A percentile compares a stretch with the other conserved stretches of the same genome.
Conservation (phyloP, 164 flowering plant genomes). For the Macadamia tetraphylla region DNA sequence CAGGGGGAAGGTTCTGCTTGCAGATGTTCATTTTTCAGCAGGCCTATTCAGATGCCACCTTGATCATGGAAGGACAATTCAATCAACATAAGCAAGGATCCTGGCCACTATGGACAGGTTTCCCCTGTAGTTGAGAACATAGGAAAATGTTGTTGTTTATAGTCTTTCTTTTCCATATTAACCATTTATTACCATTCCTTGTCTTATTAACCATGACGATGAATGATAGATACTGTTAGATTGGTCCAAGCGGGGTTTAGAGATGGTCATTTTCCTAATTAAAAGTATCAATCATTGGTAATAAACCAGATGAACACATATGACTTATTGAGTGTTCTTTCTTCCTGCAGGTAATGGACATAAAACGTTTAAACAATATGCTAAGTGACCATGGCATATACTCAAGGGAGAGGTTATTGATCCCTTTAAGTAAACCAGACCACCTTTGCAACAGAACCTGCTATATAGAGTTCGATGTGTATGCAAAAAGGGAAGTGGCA, state of each 20-base stretch:
- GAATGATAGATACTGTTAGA: not conserved
- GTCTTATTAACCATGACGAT: not conserved
- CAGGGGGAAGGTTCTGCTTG: no score
- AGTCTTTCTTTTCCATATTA: no score
- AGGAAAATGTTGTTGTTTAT: not conserved
- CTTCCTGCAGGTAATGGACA: constrained; percentile 65
- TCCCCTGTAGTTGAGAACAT: not conserved
- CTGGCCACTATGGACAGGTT: no score
- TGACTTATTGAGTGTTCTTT: constrained; percentile 3
- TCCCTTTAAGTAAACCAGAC: constrained; percentile 71
- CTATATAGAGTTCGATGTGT: constrained; percentile 75
- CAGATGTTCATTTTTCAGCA: no score
- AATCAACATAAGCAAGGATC: no score
- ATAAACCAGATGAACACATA: not conserved
- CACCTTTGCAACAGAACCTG: constrained; percentile 59
- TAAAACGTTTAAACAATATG: constrained; percentile 94
- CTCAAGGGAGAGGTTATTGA: constrained; percentile 83
- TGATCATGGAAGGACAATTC: no score
- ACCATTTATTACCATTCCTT: no score
- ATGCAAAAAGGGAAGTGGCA: constrained; percentile 89
- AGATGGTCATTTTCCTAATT: not conserved
- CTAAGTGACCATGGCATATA: constrained; percentile 97
- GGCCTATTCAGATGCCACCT: no score
- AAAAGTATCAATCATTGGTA: not conserved
- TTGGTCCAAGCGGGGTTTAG: not conserved